Conservation (phyloP, 106 monocot genomes). For the Cymbidium sinense region DNA sequence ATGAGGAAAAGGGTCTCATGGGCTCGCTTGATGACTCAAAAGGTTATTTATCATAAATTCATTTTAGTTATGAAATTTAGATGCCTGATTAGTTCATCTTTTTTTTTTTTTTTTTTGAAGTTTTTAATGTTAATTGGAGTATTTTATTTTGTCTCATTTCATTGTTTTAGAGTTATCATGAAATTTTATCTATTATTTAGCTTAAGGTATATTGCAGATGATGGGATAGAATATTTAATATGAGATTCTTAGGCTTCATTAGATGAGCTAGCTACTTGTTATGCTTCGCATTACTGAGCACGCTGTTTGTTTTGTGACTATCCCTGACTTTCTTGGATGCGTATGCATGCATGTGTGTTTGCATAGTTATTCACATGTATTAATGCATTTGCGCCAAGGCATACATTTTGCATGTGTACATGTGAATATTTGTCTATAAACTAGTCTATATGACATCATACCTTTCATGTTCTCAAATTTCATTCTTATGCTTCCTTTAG, state of each 20-base stretch:
- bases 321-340: background rate
- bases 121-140: background rate
- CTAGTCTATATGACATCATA: background rate
- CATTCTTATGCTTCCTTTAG: background rate
- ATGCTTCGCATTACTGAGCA: background rate
- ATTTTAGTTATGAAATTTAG: background rate
- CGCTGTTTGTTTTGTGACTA: background rate
- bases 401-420: no score
- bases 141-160: background rate
- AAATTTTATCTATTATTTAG: background rate
- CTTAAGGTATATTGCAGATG: background rate
- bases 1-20: slow-evolving; percentile 29
- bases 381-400: background rate
- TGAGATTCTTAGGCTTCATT: background rate
- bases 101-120: background rate
- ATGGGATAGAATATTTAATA: background rate
- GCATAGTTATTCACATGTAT: background rate
- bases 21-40: slow-evolving; percentile 42
- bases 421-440: background rate
- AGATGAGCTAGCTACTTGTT: background rate
- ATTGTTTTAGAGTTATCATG: background rate
- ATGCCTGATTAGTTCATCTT: background rate
- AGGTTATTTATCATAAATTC: slow-evolving; percentile 27
- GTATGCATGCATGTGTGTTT: background rate
- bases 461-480: background rate